Evolutionary conservation across 1,284 basidiomycete genomes (phyloP).

Genomic region (Cutaneotrichosporon daszewskae): DNA sequence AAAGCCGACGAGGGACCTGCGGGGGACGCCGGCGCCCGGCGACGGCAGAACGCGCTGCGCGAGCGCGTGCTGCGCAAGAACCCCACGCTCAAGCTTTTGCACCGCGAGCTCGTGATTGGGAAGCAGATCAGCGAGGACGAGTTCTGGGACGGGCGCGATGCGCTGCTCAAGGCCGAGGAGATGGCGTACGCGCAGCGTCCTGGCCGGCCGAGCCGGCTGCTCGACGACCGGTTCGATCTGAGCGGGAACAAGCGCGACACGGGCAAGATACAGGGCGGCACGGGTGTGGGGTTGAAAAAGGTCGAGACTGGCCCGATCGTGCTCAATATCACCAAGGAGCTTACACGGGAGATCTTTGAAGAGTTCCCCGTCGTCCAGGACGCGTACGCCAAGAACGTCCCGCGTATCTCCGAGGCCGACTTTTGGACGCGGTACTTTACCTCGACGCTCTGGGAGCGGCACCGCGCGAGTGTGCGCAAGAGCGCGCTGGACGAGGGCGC

Average conservation of each 20-base stretch:
- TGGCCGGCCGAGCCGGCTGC: slow-evolving; percentile 75
- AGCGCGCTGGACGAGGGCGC: slow-evolving; percentile 57
- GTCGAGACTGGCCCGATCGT: slow-evolving; percentile 31
- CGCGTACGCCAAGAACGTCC: slow-evolving; percentile 90
- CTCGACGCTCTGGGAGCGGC: slow-evolving; percentile 87
- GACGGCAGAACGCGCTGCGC: slow-evolving; percentile 50
- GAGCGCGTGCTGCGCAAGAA: slow-evolving; percentile 72
- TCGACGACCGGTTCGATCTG: slow-evolving; percentile 76
- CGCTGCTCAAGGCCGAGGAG: slow-evolving; percentile 62
- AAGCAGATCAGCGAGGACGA: slow-evolving; percentile 83
- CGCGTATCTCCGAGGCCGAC: slow-evolving; percentile 68
- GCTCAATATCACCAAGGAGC: slow-evolving; percentile 80
- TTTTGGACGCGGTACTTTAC: slow-evolving; percentile 98
- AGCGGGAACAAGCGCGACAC: slow-evolving; percentile 44
- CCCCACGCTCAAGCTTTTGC: slow-evolving; percentile 67
- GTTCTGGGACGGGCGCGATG: slow-evolving; percentile 93
- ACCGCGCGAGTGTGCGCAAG: slow-evolving; percentile 81
- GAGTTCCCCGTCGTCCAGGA: slow-evolving; percentile 92
- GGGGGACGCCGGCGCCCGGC: slow-evolving; percentile 6
- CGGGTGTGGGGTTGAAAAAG: slow-evolving; percentile 53
- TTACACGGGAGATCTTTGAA: slow-evolving; percentile 93
- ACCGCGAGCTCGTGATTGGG: slow-evolving; percentile 76
- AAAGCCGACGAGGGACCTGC: slow-evolving; percentile 11
- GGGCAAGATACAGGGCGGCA: slow-evolving; percentile 35
- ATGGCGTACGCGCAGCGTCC: slow-evolving; percentile 60